Percentiles rank a stretch among this genome's conserved stretches.
phyloP scores from a whole-genome alignment of 2,329 filamentous ascomycete species.

The Ophiostoma himal-ulmi region DNA sequence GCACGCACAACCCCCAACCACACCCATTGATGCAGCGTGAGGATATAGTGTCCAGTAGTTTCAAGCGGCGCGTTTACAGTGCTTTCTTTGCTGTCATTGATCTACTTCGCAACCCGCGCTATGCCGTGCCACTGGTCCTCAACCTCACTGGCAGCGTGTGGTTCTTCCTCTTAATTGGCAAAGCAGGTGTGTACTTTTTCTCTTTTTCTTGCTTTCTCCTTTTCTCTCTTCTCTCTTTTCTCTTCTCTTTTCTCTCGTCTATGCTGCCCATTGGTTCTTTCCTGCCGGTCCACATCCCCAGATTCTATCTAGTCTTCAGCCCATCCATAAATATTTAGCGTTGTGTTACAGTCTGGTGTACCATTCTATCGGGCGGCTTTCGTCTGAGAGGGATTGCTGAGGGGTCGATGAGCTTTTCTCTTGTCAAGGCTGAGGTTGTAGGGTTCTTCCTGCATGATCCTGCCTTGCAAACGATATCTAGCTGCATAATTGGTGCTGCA shows the following conservation, averaged over 20 bases:
- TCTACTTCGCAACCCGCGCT: slow-evolving; percentile 71
- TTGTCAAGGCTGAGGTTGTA: not conserved
- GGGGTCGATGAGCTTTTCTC: not conserved
- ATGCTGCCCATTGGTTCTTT: not conserved
- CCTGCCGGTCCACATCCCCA: not conserved
- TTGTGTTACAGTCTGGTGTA: not conserved
- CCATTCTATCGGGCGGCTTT: not conserved
- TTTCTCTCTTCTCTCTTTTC: not conserved
- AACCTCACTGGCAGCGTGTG: slow-evolving; percentile 92
- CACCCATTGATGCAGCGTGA: slow-evolving; percentile 51
- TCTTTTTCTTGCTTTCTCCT: not conserved
- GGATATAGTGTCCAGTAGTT: slow-evolving; percentile 50
- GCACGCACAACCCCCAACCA: slow-evolving; percentile 60
- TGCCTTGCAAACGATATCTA: not conserved
- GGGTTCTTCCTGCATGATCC: not conserved
- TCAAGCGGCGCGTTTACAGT: slow-evolving; percentile 57
- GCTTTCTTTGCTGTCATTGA: slow-evolving; percentile 71
- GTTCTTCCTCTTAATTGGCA: slow-evolving; percentile 92
- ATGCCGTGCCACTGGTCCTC: slow-evolving; percentile 75
- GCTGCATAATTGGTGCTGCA: not conserved
- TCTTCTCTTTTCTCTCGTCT: not conserved
- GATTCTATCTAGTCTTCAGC: not conserved
- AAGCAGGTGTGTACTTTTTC: slow-evolving; percentile 62
- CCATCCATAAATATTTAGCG: not conserved
- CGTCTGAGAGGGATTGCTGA: not conserved